Percentiles rank a stretch among this genome's conserved stretches.
phyloP scores from a whole-genome alignment of 2,329 filamentous ascomycete species.

The Fusarium acutatum region DNA sequence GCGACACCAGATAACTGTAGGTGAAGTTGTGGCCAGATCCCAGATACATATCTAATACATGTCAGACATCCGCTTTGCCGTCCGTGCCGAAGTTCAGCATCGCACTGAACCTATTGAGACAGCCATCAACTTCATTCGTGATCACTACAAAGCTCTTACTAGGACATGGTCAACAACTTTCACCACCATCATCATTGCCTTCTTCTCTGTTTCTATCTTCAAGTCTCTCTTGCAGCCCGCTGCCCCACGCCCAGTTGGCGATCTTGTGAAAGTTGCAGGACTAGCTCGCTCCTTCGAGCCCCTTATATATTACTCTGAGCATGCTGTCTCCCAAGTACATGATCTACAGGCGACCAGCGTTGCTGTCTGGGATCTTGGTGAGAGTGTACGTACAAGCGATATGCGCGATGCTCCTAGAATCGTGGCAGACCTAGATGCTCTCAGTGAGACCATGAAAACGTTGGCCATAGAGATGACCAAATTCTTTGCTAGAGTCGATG shows the following conservation, averaged over 20 bases:
- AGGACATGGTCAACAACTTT: constrained; percentile 75
- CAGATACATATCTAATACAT: constrained; percentile 1
- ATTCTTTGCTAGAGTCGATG: constrained; percentile 93
- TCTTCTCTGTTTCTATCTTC: constrained; percentile 72
- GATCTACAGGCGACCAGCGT: constrained; percentile 91
- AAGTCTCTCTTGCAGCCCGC: constrained; percentile 76
- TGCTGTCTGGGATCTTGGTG: constrained; percentile 93
- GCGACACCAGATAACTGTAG: constrained; percentile 60
- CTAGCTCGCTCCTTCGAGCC: constrained; percentile 93
- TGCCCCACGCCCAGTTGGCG: constrained; percentile 55
- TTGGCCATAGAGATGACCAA: constrained; percentile 86
- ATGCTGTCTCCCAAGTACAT: constrained; percentile 84
- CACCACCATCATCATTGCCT: constrained; percentile 65
- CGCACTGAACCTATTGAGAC: constrained; percentile 85
- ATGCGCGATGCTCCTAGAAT: constrained; percentile 91
- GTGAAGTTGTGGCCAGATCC: constrained; percentile 34
- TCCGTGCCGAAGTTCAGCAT: constrained; percentile 88
- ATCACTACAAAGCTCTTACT: constrained; percentile 67
- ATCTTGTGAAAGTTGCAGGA: constrained; percentile 89
- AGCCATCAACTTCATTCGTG: constrained; percentile 69
- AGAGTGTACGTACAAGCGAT: constrained; percentile 87
- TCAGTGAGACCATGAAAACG: constrained; percentile 86
- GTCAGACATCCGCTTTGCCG: constrained; percentile 85
- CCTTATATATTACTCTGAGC: constrained; percentile 92
- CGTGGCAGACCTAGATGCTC: constrained; percentile 82